Evolutionary conservation across 139 green algal genomes (phyloP), one percentile per base, ranked within the genome.

Genomic region (Tetratostichococcus sp.): DNA sequence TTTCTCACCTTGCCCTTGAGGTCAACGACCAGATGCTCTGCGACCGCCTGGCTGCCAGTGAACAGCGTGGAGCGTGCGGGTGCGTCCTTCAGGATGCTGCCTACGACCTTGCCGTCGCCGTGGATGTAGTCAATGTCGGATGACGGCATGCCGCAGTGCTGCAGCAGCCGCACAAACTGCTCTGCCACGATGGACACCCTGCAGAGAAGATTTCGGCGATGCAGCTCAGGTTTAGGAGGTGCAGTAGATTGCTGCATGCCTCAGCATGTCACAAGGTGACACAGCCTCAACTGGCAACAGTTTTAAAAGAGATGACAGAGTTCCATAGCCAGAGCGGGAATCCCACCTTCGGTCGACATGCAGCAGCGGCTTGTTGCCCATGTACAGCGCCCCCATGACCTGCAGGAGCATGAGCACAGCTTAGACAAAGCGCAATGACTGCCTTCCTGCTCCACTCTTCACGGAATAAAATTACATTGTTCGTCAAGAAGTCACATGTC

Each of bases 351-450:
- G 87, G 82, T 97, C 93, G 0, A 94, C 88, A 70, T 97, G 93
- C 70, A 98, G 78, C 82, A 98, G 80, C 31, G 92, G 91, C 84
- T 96, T 96, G 86, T 99, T 99, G 73, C 95, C 95, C 95, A 99
- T 99, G 89, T 93, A 98, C 23, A 99, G 90, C 25, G 95, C 93
- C 19, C 95, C 95, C 91, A 98, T 98, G n/a, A 97, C 75, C 86
- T 98, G 94, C 39, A 50, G 39, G 42, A 34, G 21, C 1, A 31
- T n/a, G 35, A 22, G 26, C 75, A 75, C 75, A 50, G n/a, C 39
- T 50, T 6, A 11, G 39, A 21, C 39, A 50, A 11, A 50, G 8
- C 6, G 11, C 39, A 21, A 11, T 50, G 39, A 50, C 39, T 21
- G 39, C 39, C 11, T n/a, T n/a, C n/a, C n/a, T n/a, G n/a, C n/a